Percentiles rank a stretch among this genome's conserved stretches.
phyloP scores from a whole-genome alignment of 352 stramenopile genomes.

The Phytophthora citrophthora region DNA sequence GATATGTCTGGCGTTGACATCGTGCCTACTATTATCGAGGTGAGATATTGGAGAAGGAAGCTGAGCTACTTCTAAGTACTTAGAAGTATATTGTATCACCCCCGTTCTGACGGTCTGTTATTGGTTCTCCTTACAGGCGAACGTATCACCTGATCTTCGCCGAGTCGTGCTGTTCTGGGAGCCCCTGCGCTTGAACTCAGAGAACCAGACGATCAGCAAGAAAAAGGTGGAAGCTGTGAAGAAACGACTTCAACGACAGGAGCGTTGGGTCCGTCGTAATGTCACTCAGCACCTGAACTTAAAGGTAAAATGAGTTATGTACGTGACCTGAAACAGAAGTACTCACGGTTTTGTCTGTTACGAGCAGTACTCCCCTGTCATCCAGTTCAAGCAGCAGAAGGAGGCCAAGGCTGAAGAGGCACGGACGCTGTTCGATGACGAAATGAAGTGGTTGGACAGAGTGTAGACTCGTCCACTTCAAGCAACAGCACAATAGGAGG shows the following conservation, averaged over 20 bases:
- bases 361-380: conserved; percentile 70
- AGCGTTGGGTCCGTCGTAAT: conserved; percentile 72
- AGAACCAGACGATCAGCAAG: conserved; percentile 79
- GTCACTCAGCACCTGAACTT: conserved; percentile 82
- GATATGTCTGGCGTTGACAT: conserved; percentile 66
- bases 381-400: conserved; percentile 82
- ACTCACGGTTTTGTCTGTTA: conserved; percentile 1
- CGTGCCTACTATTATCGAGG: conserved; percentile 74
- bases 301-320: conserved; percentile 47
- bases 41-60: conserved; percentile 15
- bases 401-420: conserved; percentile 65
- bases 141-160: conserved; percentile 69
- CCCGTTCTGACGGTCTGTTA: background rate
- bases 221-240: conserved; percentile 71
- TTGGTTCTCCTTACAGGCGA: conserved; percentile 47
- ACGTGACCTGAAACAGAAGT: background rate
- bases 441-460: conserved; percentile 81
- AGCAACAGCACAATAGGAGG: conserved; percentile 16
- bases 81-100: too few relatives aligned
- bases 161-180: conserved; percentile 80
- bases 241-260: conserved; percentile 64
- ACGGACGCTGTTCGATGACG: conserved; percentile 68
- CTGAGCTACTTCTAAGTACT: background rate
- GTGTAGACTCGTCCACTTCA: conserved; percentile 23
- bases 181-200: conserved; percentile 66